Base-by-base conservation (phyloP, 352 stramenopile species). In the Phytophthora nicotianae region DNA sequence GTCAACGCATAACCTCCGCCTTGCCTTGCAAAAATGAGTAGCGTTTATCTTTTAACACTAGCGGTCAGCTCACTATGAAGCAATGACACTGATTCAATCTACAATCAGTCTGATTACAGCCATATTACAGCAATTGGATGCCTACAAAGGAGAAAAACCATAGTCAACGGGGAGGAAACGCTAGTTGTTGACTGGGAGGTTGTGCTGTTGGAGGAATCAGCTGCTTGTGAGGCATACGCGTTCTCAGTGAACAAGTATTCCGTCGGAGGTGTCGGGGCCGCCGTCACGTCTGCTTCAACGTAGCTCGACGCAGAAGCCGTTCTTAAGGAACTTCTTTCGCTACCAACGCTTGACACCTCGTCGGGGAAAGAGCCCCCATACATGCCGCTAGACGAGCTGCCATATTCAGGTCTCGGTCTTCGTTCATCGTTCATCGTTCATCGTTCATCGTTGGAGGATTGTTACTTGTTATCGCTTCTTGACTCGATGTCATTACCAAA, bases 391-490 rank as follows among this genome's bases (percentile, higher is more conserved):
- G 35, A 16, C 14, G 64, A 52, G 7, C 19, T 26, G 58, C 52
- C 13, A 17, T 49, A 40, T 66, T 73, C 21, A 66, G 21, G 19
- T 42, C 32, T 58, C 29, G 52, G 41, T 66, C 59, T 58, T 73
- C 53, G 32, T 14, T 50, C 47, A 46, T 52, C 5, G 21, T 10
- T 24, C 7, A 35, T 8, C n/a, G n/a, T n/a, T n/a, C n/a, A n/a
- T n/a, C n/a, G 29, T 16, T 47, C 47, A 46, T 54, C 10, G 21
- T 13, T 24, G 33, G 35, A 38, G 37, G n/a, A 41, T 21, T 65
- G 8, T n/a, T 52, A 26, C n/a, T 32, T 55, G 46, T 35, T 65
- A 11, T 10, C 41, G 33, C 37, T 58, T 33, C 11, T 61, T 16
- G 46, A 53, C n/a, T 32, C 48, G 5, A 29, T 57, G n/a, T 2